Evolutionary conservation across 768 basidiomycete genomes (phyloP), one percentile per base, ranked within the genome.

Genomic region (Amanita exitialis): DNA sequence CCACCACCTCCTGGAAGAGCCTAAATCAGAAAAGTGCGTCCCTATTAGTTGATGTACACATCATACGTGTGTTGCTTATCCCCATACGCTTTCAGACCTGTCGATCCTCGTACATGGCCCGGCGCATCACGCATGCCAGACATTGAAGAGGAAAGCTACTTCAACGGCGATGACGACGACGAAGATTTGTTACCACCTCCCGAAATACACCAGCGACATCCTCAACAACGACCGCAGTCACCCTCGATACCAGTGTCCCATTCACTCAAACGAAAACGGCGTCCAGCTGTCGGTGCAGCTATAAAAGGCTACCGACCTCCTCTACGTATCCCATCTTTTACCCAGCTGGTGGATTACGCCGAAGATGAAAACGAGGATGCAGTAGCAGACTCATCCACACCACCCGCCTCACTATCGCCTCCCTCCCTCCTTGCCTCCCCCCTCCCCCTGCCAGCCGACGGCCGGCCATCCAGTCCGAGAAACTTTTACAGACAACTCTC

Each of bases 111-210:
- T 21, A 57, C 58, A n/a, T 73, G 74, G 68, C 67, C 72, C 54
- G 69, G 59, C 54, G 68, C 65, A 59, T 76, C 74, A 38, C 76
- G 76, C 28, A 62, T 68, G 30, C 64, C 82, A 52, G 89, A 90
- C 56, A 73, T 74, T 4, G 86, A 89, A 54, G 94, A 98, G 64
- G 94, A 98, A 64, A 79, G 85, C 53, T 98, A 96, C 69, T 97
- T 96, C 76, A 91, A 94, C 58, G 76, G 71, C 25, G 88, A 89
- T 55, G 88, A 91, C 38, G 92, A 92, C 57, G 70, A 75, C 30
- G 72, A 75, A 15, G 58, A 74, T 34, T 54, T 34, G 18, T 3
- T 64, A 41, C 57, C 71, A 34, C 70, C 67, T 48, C 60, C 70
- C 49, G 70, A 66, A 42, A 67, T 27, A 16, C 44, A 38, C 9